Evolutionary conservation across 2,329 filamentous ascomycete genomes (phyloP), one percentile per base, ranked within the genome.

Genomic region (Botryotinia globosa): DNA sequence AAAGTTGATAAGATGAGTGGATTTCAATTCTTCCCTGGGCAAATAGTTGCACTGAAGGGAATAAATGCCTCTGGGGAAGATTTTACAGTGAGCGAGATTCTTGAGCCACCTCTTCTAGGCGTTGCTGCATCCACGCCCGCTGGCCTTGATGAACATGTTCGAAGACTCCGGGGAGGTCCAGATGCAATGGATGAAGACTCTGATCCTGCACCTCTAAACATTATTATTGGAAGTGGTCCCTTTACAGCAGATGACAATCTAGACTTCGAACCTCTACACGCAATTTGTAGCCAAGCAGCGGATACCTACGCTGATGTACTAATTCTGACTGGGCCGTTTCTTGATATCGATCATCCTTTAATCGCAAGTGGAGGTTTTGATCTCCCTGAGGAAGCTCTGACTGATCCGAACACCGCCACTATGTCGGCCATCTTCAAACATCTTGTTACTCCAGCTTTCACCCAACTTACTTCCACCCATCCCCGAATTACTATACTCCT

Each of bases 191-290:
- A 87, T 54, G 83, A 85, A 3, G 88, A 90, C 29, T 81, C 82
- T 7, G 83, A 85, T 4, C 86, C 88, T 0, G 84, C 89, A 14
- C 94, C 95, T 0, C 83, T 98, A 29, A 94, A 87, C 77, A 85
- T 97, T 68, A 82, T 98, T 54, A 87, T 95, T 73, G 93, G 92
- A 2, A 89, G 94, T 0, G 96, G 96, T 0, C 96, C 96, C 0
- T 99, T 97, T 82, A 97, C 94, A 0, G 90, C 94, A 4, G 94
- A 98, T 77, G 92, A 95, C 78, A 97, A 97, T 79, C 89, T 99
- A 63, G 92, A 94, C 76, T 99, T 94, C 80, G 92, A 97, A 78
- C 92, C 95, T 12, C 85, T 99, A 2, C 90, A 94, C 78, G 89
- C 92, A 44, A 86, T 99, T 25, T 95, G 95, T 80, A 87, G 88